A percentile compares a stretch with the other conserved stretches of the same genome.
Evolutionary conservation across 345 rosid species (phyloP).

Genomic region (Eucalyptus erythrocorys): DNA sequence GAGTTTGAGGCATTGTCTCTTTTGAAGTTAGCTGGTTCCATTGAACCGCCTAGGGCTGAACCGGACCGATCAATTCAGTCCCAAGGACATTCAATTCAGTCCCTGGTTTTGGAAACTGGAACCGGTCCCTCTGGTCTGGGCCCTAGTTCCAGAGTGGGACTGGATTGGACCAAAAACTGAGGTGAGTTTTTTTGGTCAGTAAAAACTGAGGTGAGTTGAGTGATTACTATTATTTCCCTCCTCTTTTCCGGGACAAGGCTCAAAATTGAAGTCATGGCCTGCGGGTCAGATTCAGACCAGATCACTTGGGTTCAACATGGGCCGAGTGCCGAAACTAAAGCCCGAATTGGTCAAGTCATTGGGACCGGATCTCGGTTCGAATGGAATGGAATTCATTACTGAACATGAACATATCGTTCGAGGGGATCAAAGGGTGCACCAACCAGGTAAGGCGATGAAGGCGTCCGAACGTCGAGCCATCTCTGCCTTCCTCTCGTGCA

Average conservation of each 20-base stretch:
- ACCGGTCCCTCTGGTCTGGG: rapidly evolving
- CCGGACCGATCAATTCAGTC: rapidly evolving
- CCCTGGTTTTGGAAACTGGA: rapidly evolving
- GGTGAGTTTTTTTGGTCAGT: too few species aligned
- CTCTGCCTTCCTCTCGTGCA: constrained; percentile 84
- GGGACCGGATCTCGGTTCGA: neutral
- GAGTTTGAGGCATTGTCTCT: too few species aligned
- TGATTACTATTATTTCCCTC: neutral
- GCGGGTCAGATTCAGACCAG: neutral
- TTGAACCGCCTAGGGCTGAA: rapidly evolving
- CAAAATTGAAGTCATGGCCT: neutral
- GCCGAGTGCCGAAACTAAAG: neutral
- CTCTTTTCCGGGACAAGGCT: neutral
- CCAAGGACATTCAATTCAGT: too few species aligned
- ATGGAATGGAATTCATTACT: neutral
- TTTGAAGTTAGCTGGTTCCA: too few species aligned
- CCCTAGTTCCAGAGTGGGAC: too few species aligned
- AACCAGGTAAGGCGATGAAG: constrained; percentile 77
- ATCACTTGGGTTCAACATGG: neutral
- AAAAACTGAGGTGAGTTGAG: too few species aligned
- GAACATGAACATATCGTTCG: neutral
- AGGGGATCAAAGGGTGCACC: neutral
- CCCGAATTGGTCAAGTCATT: neutral
- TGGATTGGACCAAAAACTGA: rapidly evolving
- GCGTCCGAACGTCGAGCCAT: constrained; percentile 77